A percentile compares a stretch with the other conserved stretches of the same genome.
Conservation (phyloP, 2,329 filamentous ascomycete species). For the Cordyceps farinosa region DNA sequence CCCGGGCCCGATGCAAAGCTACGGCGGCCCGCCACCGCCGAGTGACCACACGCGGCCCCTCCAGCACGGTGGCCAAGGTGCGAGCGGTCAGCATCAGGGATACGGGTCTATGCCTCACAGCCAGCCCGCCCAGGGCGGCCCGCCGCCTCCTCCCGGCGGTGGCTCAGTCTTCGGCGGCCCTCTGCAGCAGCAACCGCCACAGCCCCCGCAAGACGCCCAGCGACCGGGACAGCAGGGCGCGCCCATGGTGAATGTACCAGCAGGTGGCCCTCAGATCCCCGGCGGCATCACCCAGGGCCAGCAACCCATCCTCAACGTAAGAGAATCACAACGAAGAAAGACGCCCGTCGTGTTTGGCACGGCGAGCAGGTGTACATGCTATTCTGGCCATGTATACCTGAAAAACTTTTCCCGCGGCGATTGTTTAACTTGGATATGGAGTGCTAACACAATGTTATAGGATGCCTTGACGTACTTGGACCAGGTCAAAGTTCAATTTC, state of each 20-base stretch:
- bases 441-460: slow-evolving; percentile 31
- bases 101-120: slow-evolving; percentile 53
- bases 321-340: slow-evolving; percentile 26
- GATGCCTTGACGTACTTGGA: slow-evolving; percentile 91
- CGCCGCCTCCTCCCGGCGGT: slow-evolving; percentile 57
- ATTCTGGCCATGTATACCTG: not conserved
- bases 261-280: slow-evolving; percentile 36
- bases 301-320: slow-evolving; percentile 50
- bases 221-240: slow-evolving; percentile 42
- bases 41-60: slow-evolving; percentile 49
- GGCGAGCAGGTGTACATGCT: not conserved
- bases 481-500: slow-evolving; percentile 97
- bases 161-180: slow-evolving; percentile 67
- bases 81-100: slow-evolving; percentile 50
- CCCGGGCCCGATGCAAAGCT: slow-evolving; percentile 47
- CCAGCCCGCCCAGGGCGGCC: slow-evolving; percentile 46
- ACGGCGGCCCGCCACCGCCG: slow-evolving; percentile 51
- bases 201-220: slow-evolving; percentile 60
- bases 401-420: not conserved
- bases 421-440: not conserved
- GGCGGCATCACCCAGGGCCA: slow-evolving; percentile 40
- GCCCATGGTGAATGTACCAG: slow-evolving; percentile 47
- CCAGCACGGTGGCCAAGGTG: slow-evolving; percentile 51
- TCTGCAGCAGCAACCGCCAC: slow-evolving; percentile 60
- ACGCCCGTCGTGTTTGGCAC: not conserved